These are phyloP conservation scores for Thuidium tamariscinum DNA, from an alignment of 225 moss, liverwort and hornwort species.

Conservation along the genomic window DNA sequence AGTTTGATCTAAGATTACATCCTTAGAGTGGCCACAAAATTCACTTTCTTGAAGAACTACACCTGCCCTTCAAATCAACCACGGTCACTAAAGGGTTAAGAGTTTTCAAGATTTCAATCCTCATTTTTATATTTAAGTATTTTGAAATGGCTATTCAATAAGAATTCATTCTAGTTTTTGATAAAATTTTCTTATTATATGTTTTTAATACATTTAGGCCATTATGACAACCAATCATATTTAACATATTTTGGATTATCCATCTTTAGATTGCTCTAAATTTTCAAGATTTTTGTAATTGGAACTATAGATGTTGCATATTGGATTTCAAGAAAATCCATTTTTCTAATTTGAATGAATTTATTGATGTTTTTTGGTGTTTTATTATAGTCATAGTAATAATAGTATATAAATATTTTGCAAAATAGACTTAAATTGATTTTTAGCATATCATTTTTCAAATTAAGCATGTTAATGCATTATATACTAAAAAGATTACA, in stretches of 20 bases:
- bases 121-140: background rate
- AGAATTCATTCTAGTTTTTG: background rate
- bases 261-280: background rate
- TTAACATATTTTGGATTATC: background rate
- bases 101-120: accelerated
- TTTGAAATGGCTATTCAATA: background rate
- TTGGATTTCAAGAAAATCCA: background rate
- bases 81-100: too few species aligned
- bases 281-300: accelerated
- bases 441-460: background rate
- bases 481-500: background rate
- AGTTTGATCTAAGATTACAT: too few species aligned
- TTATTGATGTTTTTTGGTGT: background rate
- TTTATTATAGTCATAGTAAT: accelerated
- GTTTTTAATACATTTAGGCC: background rate
- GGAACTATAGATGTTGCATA: accelerated
- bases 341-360: background rate
- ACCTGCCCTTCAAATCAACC: too few species aligned
- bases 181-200: background rate
- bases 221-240: too few species aligned
- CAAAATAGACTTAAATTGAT: background rate
- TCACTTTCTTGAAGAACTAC: too few species aligned
- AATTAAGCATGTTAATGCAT: background rate
- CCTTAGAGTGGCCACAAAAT: too few species aligned
- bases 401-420: background rate